These are phyloP conservation scores for Umbelopsis sp. DNA, from an alignment of 192 early-diverging fungal species.

Conservation along the genomic window DNA sequence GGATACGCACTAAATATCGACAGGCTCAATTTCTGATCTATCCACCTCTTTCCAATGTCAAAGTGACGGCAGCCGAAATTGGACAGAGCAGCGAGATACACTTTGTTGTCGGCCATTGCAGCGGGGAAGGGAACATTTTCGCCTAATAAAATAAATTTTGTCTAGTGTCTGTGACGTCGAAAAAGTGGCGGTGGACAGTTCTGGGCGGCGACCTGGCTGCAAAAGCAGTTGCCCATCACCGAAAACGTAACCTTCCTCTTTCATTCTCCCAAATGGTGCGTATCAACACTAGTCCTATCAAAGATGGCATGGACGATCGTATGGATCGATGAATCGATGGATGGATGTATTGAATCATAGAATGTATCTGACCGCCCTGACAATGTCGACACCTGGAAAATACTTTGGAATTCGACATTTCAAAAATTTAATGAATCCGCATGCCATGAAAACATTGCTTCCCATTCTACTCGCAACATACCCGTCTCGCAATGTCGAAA, in stretches of 20 bases:
- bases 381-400: background rate
- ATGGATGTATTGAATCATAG: background rate
- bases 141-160: background rate
- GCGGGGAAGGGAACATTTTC: background rate
- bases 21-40: no score
- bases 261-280: slow-evolving; percentile 16
- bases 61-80: no score
- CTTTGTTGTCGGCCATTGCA: no score
- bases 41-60: no score
- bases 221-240: background rate
- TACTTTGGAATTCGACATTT: background rate
- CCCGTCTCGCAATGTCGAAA: no score
- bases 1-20: no score
- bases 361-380: background rate
- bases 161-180: background rate
- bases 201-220: background rate
- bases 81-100: no score
- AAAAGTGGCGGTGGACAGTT: background rate
- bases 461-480: background rate
- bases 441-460: background rate
- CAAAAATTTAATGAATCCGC: background rate
- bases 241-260: background rate
- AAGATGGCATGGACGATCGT: background rate
- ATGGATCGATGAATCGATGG: slow-evolving; percentile 10
- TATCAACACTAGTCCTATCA: background rate